phyloP scores from a whole-genome alignment of 371 early-diverging fungal species.

The Saksenaea oblongispora region DNA sequence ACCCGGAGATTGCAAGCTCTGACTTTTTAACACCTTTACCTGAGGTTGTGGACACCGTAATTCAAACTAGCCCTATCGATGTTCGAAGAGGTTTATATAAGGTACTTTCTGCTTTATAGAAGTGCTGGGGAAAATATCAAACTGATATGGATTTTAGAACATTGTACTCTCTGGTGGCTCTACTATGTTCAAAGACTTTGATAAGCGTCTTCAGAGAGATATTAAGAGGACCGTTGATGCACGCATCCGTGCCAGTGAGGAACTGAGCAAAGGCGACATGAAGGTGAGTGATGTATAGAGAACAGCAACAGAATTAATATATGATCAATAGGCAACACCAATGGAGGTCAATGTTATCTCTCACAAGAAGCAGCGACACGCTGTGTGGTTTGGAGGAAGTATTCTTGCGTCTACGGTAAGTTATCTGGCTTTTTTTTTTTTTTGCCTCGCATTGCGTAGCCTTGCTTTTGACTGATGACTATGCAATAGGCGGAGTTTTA shows the following conservation, averaged over 20 bases:
- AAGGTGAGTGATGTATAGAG: conserved; percentile 32
- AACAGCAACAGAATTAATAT: not conserved
- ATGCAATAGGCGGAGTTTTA: conserved; percentile 79
- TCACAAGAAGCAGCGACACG: conserved; percentile 98
- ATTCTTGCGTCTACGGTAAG: conserved; percentile 89
- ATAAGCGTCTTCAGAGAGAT: conserved; percentile 92
- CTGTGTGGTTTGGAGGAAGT: conserved; percentile 98
- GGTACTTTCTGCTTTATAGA: conserved; percentile 33
- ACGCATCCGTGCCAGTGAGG: conserved; percentile 77
- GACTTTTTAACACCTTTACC: conserved; percentile 96
- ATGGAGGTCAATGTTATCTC: conserved; percentile 96
- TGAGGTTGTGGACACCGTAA: conserved; percentile 92
- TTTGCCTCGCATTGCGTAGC: too few relatives aligned
- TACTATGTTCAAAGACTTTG: conserved; percentile 98
- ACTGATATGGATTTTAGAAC: conserved; percentile 57
- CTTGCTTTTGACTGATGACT: not conserved
- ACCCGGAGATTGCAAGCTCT: conserved; percentile 96
- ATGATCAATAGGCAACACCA: conserved; percentile 63
- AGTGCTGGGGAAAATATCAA: not conserved
- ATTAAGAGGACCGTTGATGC: conserved; percentile 87
- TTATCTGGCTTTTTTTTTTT: not conserved
- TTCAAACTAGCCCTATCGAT: conserved; percentile 97
- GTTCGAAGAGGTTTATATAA: conserved; percentile 95
- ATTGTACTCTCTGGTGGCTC: conserved; percentile 98
- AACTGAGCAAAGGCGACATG: conserved; percentile 68